Evolutionary conservation across 148 eudicot species (phyloP), one percentile per base, ranked within the genome.

Genomic region (Rhododendron kiyosumense): DNA sequence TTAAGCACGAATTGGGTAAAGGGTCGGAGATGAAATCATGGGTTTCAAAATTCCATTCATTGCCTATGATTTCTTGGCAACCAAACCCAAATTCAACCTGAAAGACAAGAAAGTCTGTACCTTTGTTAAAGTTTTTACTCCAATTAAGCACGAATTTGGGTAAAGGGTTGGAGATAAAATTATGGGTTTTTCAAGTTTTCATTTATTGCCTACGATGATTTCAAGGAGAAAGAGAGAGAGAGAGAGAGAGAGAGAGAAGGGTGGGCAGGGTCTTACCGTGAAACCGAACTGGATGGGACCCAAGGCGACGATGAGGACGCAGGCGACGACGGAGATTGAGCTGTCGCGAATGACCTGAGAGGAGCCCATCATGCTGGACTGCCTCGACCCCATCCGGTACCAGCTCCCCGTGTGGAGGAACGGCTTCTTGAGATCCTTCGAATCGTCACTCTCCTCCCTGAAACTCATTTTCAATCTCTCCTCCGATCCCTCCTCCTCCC

Each of bases 261-360:
- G 24, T 1, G 10, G 45, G 7, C 45, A 41, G 5, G 52, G 15
- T 38, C 86, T 78, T 92, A 96, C 99, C 51, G 99, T 97, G 92
- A 97, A 97, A n/a, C 99, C 99, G 74, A 97, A 97, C 89, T 97
- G 99, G 81, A 97, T 92, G 52, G 98, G 98, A 20, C 99, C 99
- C 86, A 97, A 89, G 79, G 99, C 98, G 36, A 97, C 98, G 67
- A 97, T 95, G 32, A 95, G 89, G 79, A 97, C 99, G 81, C 99
- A 95, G 81, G 98, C 98, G 79, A 97, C 86, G 38, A 97, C 98
- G 30, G 99, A 97, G 43, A 97, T 85, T 5, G 98, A 93, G 65
- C 91, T 89, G 14, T 97, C 99, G 36, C 99, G 89, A 74, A 97
- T 92, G 5, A 86, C 94, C 88, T 92, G 93, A 34, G 98, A 91